These are phyloP conservation scores for Sporothrix schenckii DNA, from an alignment of 2,329 filamentous ascomycete genomes.

Conservation along the genomic window DNA sequence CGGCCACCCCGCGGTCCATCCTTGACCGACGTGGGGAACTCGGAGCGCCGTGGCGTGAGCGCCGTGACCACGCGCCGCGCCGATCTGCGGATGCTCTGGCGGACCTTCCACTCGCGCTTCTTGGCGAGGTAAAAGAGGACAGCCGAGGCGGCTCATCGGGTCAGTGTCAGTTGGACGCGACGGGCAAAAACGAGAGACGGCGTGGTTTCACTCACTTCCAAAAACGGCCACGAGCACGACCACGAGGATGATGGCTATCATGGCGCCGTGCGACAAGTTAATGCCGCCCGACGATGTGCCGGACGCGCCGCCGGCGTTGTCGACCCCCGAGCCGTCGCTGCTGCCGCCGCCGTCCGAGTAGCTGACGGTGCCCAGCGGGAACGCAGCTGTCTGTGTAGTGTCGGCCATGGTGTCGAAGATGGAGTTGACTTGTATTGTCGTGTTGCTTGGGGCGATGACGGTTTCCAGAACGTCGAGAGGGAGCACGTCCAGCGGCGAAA, in stretches of 20 bases:
- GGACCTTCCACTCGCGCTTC: constrained; percentile 80
- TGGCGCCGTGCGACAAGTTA: constrained; percentile 66
- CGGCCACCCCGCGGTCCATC: constrained; percentile 44
- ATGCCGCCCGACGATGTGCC: constrained; percentile 64
- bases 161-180: constrained; percentile 21
- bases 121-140: constrained; percentile 79
- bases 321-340: constrained; percentile 47
- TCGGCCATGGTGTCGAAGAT: constrained; percentile 45
- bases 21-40: constrained; percentile 63
- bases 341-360: constrained; percentile 44
- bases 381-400: constrained; percentile 43
- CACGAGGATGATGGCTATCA: constrained; percentile 74
- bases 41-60: constrained; percentile 63
- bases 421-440: neutral
- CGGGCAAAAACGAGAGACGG: neutral
- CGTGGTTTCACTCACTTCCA: constrained; percentile 58
- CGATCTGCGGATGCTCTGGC: constrained; percentile 70
- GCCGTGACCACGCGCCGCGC: constrained; percentile 63
- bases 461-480: constrained; percentile 14
- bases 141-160: constrained; percentile 59
- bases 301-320: constrained; percentile 65
- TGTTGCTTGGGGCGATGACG: neutral
- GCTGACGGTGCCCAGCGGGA: constrained; percentile 51
- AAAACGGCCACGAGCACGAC: constrained; percentile 68
- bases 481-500: constrained; percentile 27